phyloP scores from a whole-genome alignment of 805 yeast genomes.

The Yarrowia bubula region DNA sequence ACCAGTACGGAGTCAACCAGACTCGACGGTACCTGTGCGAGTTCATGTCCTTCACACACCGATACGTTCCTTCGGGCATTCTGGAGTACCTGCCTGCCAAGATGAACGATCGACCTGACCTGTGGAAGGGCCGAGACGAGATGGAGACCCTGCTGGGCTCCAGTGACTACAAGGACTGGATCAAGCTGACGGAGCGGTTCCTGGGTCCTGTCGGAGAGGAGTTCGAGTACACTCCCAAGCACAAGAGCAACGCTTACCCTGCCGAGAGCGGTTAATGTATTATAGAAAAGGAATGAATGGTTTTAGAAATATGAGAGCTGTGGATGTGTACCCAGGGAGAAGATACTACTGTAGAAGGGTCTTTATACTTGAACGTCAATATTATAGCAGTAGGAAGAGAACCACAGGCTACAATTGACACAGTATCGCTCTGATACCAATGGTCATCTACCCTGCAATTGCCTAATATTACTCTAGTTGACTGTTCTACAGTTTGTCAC shows the following conservation, averaged over 20 bases:
- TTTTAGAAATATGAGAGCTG: neutral
- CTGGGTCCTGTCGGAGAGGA: constrained; percentile 77
- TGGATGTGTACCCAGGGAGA: too few species aligned
- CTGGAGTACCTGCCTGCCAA: constrained; percentile 85
- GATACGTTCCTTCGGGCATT: constrained; percentile 93
- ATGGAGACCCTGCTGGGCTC: constrained; percentile 87
- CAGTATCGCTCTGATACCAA: too few species aligned
- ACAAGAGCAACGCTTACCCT: constrained; percentile 78
- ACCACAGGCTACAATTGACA: too few species aligned
- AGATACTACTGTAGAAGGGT: too few species aligned
- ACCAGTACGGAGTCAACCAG: constrained; percentile 85
- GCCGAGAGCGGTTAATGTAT: constrained; percentile 10
- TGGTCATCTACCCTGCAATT: too few species aligned
- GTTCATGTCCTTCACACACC: constrained; percentile 86
- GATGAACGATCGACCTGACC: constrained; percentile 89
- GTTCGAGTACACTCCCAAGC: constrained; percentile 87
- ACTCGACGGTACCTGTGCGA: constrained; percentile 92
- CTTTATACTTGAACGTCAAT: too few species aligned
- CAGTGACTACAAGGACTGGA: constrained; percentile 88
- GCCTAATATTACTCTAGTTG: too few species aligned
- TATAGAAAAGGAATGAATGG: neutral
- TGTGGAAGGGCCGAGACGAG: constrained; percentile 90
- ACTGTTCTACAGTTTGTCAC: too few species aligned
- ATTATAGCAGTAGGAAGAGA: too few species aligned
- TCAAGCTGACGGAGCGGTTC: constrained; percentile 91